Evolutionary conservation across 768 basidiomycete genomes (phyloP), one percentile per base, ranked within the genome.

Genomic region (Termitomyces sp.): DNA sequence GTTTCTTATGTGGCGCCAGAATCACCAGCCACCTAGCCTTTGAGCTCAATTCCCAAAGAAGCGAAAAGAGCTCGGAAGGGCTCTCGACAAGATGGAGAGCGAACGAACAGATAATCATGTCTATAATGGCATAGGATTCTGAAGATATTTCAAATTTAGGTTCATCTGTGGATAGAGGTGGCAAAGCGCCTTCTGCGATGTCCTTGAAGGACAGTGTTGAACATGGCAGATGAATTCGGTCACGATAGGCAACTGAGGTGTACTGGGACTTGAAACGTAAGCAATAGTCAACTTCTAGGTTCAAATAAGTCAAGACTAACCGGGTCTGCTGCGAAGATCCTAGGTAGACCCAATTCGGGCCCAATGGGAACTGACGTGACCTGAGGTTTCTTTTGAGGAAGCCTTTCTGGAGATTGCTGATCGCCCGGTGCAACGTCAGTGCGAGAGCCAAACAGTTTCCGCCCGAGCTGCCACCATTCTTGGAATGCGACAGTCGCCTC

Each of bases 1-100:
- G 89, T 61, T 83, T 87, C 70, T 90, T 91, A 69, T 90, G 88
- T 21, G 88, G 87, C 2, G 86, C 86, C 34, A 89, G 71, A 5
- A 90, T 77, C 34, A 88, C 77, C 9, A 92, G 74, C 86, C 87
- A 90, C 32, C 70, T 70, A 3, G 77, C 76, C 64, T 83, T 84
- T 43, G 75, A 79, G 58, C 83, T 85, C 35, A 90, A 68, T 62
- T 86, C 84, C 73, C 80, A 83, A 12, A 89, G 73, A 8, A 90
- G 71, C 8, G 84, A 73, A 64, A 84, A 91, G 19, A 90, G 72
- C 53, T 84, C 81, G 0, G 84, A 86, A 2, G 83, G 66, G 25
- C 76, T 77, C 44, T 82, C 81, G 32, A 89, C 68, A 35, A 91
- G 82, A 64, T 91, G 89, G 29, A 91, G 69, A 9, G 87, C 88